Percentiles rank a stretch among this genome's conserved stretches.
phyloP scores from a whole-genome alignment of 2,329 filamentous ascomycete genomes.

The Botryosphaeria dothidea region DNA sequence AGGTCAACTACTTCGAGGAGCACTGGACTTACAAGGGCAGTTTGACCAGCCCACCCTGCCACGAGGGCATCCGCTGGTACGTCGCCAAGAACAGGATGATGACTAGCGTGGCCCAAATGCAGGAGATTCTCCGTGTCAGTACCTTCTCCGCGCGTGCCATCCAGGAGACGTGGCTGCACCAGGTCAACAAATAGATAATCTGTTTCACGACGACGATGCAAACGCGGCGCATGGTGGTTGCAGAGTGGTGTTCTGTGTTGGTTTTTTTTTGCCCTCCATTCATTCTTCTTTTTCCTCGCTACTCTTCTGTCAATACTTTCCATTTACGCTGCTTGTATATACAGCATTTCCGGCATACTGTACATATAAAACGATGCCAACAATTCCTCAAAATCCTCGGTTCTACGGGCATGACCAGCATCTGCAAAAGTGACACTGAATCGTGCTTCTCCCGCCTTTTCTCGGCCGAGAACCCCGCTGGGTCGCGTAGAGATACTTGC shows the following conservation, averaged over 20 bases:
- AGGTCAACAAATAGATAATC: constrained; percentile 41
- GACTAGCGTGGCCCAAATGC: constrained; percentile 50
- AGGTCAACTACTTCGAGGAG: constrained; percentile 43
- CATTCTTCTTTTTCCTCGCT: too few relatives aligned
- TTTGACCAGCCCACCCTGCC: constrained; percentile 50
- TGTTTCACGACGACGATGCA: not conserved
- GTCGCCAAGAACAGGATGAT: constrained; percentile 45
- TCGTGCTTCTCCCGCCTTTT: too few relatives aligned
- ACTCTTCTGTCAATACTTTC: too few relatives aligned
- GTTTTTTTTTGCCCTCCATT: too few relatives aligned
- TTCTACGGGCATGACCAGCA: too few relatives aligned
- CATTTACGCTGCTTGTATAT: too few relatives aligned
- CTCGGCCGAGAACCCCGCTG: too few relatives aligned
- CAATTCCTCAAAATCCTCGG: too few relatives aligned
- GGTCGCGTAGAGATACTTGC: too few relatives aligned
- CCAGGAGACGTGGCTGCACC: constrained; percentile 51
- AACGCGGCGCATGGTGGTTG: not conserved
- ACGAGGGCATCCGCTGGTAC: constrained; percentile 50
- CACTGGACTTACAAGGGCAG: constrained; percentile 54
- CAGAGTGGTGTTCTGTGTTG: not conserved
- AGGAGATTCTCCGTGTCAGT: constrained; percentile 46
- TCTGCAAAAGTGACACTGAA: too few relatives aligned
- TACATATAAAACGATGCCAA: too few relatives aligned
- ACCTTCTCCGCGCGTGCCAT: constrained; percentile 47
- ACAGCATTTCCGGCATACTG: too few relatives aligned